Evolutionary conservation across 78 protist species (phyloP), one percentile per base, ranked within the genome.

Genomic region (Mastigamoeba balamuthi): DNA sequence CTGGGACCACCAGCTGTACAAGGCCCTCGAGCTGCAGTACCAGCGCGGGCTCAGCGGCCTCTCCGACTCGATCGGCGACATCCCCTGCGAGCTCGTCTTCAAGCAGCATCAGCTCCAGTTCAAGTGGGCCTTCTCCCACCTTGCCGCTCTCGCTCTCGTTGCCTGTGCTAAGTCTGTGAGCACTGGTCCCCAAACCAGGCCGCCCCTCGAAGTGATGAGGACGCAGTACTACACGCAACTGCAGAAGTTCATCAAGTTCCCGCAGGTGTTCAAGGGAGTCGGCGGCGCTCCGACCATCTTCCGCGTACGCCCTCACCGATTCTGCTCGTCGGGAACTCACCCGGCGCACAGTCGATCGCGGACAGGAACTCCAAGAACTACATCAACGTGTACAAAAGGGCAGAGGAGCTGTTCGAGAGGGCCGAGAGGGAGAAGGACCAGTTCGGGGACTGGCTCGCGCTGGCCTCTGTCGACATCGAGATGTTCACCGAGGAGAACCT

Each of bases 1-100:
- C 79, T 88, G 92, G 95, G 92, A 92, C 82, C 25, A 76, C 67
- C 95, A 92, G 72, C 77, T 92, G n/a, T 92, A 78, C 91, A 92
- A 88, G 75, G 90, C 82, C 0, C 83, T 86, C 29, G 90, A 86
- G 69, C 9, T 66, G 37, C 76, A 85, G 74, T 92, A 88, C 81
- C 83, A 36, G 3, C 3, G 68, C n/a, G 88, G 91, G 23, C 58
- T 48, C 33, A 17, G 17, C 17, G 17, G 33, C 17, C 17, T 48
- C 17, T 25, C 17, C 17, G 58, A 48, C 17, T 25, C 58, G 17
- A 25, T 48, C 33, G 33, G 33, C 58, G 17, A 48, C 58, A 48
- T 48, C 17, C 17, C 17, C 17, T 48, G 58, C 17, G 63, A 66
- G 35, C 77, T 86, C 33, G 77, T 69, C 10, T 84, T 76, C 68